These are phyloP conservation scores for Spinellus fusiger DNA, from an alignment of 192 early-diverging fungal species.

Conservation along the genomic window DNA sequence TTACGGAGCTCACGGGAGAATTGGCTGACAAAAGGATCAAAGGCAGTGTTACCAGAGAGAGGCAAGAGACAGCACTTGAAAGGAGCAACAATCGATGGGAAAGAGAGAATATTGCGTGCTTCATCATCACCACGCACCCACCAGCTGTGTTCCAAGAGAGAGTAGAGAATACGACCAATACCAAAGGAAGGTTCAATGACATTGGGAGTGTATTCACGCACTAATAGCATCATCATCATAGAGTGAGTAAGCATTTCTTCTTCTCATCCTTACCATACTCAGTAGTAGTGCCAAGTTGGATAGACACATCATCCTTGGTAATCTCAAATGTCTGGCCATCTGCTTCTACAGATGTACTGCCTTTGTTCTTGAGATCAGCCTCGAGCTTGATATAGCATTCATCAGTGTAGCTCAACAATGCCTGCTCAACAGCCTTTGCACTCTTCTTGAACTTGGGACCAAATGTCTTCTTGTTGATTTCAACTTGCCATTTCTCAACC, in stretches of 20 bases:
- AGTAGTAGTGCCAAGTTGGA: slow-evolving; percentile 31
- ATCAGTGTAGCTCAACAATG: slow-evolving; percentile 55
- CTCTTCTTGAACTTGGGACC: slow-evolving; percentile 91
- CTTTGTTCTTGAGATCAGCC: slow-evolving; percentile 44
- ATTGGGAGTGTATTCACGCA: slow-evolving; percentile 94
- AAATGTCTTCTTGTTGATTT: slow-evolving; percentile 92
- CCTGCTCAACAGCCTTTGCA: slow-evolving; percentile 80
- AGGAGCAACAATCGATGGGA: slow-evolving; percentile 89
- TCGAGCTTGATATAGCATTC: slow-evolving; percentile 52
- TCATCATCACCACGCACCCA: slow-evolving; percentile 88
- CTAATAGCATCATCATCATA: slow-evolving; percentile 20
- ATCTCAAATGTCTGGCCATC: slow-evolving; percentile 64
- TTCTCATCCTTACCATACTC: slow-evolving; percentile 25
- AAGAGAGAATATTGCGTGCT: slow-evolving; percentile 82
- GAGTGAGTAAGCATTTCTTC: background rate
- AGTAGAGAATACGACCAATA: slow-evolving; percentile 95
- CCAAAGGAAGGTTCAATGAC: slow-evolving; percentile 99
- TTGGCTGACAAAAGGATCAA: slow-evolving; percentile 60
- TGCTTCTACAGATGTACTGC: slow-evolving; percentile 43
- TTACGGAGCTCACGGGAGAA: slow-evolving; percentile 66
- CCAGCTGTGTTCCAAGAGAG: slow-evolving; percentile 93
- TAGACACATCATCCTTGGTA: slow-evolving; percentile 36
- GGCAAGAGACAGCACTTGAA: slow-evolving; percentile 92
- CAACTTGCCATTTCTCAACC: slow-evolving; percentile 70
- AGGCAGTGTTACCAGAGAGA: slow-evolving; percentile 73